phyloP scores from a whole-genome alignment of 2,329 filamentous ascomycete genomes.

The Hirsutella rhossiliensis region DNA sequence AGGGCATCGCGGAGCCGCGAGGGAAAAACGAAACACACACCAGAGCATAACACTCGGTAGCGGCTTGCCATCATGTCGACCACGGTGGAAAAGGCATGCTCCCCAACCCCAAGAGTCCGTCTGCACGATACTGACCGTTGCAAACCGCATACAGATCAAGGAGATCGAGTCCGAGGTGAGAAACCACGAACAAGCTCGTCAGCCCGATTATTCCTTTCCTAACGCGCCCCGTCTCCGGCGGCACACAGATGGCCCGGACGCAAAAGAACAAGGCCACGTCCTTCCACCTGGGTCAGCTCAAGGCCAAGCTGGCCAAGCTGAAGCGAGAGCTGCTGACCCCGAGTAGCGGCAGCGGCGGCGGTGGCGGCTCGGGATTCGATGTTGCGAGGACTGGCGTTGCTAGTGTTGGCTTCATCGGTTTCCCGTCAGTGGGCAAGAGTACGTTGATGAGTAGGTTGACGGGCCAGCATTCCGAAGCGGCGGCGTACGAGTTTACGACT shows the following conservation, averaged over 20 bases:
- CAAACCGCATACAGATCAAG: constrained; percentile 57
- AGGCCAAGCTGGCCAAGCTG: constrained; percentile 95
- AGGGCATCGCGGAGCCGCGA: not conserved
- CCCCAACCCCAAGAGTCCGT: not conserved
- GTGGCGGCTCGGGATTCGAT: constrained; percentile 83
- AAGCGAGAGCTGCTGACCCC: constrained; percentile 93
- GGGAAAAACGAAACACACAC: not conserved
- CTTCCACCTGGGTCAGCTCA: constrained; percentile 88
- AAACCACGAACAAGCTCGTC: constrained; percentile 5
- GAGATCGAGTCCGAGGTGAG: constrained; percentile 88
- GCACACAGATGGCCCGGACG: constrained; percentile 72
- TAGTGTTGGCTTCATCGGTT: constrained; percentile 94
- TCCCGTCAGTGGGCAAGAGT: constrained; percentile 96
- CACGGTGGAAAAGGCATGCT: constrained; percentile 79
- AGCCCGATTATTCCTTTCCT: not conserved
- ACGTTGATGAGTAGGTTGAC: constrained; percentile 92
- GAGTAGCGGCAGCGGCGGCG: constrained; percentile 71
- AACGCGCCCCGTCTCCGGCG: not conserved
- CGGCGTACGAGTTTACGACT: constrained; percentile 97
- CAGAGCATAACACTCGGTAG: not conserved
- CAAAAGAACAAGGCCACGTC: constrained; percentile 97
- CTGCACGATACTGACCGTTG: not conserved
- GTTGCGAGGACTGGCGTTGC: constrained; percentile 96
- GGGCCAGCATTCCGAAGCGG: constrained; percentile 92
- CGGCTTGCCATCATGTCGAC: constrained; percentile 65